Evolutionary conservation across 140 eudicot species (phyloP).

Genomic region (Flaveria floridana): DNA sequence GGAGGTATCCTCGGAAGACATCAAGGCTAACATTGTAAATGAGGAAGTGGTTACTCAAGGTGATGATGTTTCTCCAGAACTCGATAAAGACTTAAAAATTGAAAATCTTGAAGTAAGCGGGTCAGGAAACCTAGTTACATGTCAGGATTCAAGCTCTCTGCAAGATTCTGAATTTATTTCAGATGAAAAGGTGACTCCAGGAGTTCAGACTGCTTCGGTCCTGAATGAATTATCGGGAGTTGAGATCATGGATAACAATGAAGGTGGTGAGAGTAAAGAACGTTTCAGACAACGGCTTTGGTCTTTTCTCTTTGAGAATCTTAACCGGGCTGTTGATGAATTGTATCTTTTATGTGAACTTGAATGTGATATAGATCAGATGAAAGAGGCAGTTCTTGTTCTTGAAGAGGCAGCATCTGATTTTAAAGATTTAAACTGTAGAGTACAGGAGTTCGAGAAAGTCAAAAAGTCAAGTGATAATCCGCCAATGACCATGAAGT

Average conservation of each 20-base stretch:
- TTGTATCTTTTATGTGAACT: conserved; percentile 91
- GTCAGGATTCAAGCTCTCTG: conserved; percentile 32
- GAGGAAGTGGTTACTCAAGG: conserved; percentile 42
- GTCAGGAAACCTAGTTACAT: conserved; percentile 32
- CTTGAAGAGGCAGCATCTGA: conserved; percentile 97
- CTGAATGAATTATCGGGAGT: conserved; percentile 39
- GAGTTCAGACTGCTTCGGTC: conserved; percentile 30
- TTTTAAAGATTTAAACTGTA: conserved; percentile 62
- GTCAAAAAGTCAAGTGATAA: conserved; percentile 59
- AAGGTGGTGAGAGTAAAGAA: conserved; percentile 80
- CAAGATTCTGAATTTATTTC: conserved; percentile 27
- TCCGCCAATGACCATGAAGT: conserved; percentile 58
- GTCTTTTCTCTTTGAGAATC: conserved; percentile 94
- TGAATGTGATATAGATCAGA: conserved; percentile 89
- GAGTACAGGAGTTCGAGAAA: conserved; percentile 85
- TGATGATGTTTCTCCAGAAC: conserved; percentile 30
- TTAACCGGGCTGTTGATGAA: conserved; percentile 89
- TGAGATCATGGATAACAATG: conserved; percentile 43
- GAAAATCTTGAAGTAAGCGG: conserved; percentile 33
- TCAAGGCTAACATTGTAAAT: conserved; percentile 37
- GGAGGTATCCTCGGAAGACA: conserved; percentile 51
- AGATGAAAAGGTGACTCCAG: conserved; percentile 34
- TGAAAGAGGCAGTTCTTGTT: conserved; percentile 94
- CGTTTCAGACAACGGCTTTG: conserved; percentile 94
- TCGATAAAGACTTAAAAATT: conserved; percentile 18